phyloP scores from a whole-genome alignment of 345 rosid genomes.

The Adansonia digitata region DNA sequence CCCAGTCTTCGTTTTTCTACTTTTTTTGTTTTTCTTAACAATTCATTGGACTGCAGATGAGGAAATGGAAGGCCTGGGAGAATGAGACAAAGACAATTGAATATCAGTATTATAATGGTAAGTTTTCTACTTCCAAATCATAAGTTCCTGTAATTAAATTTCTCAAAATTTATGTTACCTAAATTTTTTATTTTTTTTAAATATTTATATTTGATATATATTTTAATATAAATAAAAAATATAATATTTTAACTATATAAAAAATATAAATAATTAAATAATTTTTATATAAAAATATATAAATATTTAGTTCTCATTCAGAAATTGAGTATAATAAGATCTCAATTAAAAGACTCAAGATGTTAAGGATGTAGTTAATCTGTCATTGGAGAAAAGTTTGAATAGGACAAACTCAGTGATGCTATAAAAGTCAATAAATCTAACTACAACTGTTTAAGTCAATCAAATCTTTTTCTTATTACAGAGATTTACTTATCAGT shows the following conservation, averaged over 20 bases:
- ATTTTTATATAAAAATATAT: no score
- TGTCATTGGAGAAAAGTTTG: not conserved
- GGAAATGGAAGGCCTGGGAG: slow-evolving; percentile 89
- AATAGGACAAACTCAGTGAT: not conserved
- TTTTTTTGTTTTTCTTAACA: not conserved
- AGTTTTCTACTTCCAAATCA: not conserved
- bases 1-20: not conserved
- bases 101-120: slow-evolving; percentile 78
- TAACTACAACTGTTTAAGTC: not conserved
- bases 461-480: no score
- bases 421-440: not conserved
- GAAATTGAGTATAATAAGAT: no score
- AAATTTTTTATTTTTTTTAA: no score
- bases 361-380: not conserved
- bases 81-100: slow-evolving; percentile 75
- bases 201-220: no score
- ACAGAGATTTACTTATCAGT: not conserved
- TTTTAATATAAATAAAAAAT: no score
- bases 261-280: no score
- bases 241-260: no score
- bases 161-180: no score
- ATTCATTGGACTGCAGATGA: slow-evolving; percentile 51
- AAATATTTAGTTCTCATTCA: no score
- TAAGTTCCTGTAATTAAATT: not conserved
- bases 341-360: not conserved